Evolutionary conservation across 371 early-diverging fungal genomes (phyloP).

Genomic region (Zopfochytrium polystomum): DNA sequence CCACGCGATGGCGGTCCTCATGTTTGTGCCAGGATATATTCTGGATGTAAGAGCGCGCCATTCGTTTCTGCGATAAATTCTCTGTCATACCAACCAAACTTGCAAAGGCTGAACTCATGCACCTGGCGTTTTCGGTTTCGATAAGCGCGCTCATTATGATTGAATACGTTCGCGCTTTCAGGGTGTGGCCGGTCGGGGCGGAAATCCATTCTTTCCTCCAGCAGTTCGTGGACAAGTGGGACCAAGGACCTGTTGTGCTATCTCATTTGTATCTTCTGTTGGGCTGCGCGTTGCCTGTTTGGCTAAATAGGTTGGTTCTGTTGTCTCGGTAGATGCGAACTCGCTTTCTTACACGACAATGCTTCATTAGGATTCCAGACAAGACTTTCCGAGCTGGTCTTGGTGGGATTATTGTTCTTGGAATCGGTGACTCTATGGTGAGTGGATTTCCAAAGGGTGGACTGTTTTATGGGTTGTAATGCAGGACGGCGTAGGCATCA

Average conservation of each 20-base stretch:
- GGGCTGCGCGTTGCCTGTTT: slow-evolving; percentile 88
- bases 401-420: slow-evolving; percentile 79
- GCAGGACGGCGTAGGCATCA: slow-evolving; percentile 68
- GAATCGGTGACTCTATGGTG: slow-evolving; percentile 83
- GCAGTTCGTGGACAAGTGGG: slow-evolving; percentile 78
- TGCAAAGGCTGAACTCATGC: slow-evolving; percentile 64
- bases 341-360: too few species aligned
- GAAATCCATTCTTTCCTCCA: slow-evolving; percentile 67
- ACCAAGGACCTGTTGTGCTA: slow-evolving; percentile 75
- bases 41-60: slow-evolving; percentile 58
- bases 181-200: slow-evolving; percentile 67
- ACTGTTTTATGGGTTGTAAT: too few species aligned
- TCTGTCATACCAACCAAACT: not conserved
- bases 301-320: slow-evolving; percentile 61
- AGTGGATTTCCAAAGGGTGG: too few species aligned
- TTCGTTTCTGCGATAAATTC: not conserved
- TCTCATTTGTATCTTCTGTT: slow-evolving; percentile 83
- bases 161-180: slow-evolving; percentile 78
- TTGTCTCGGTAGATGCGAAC: not conserved
- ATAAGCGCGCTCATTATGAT: slow-evolving; percentile 65
- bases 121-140: slow-evolving; percentile 79
- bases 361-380: not conserved
- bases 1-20: slow-evolving; percentile 75
- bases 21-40: slow-evolving; percentile 82
- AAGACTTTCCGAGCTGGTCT: slow-evolving; percentile 37